These are phyloP conservation scores for Zoysia japonica DNA, from an alignment of 176 grass and related monocot species.

Conservation along the genomic window DNA sequence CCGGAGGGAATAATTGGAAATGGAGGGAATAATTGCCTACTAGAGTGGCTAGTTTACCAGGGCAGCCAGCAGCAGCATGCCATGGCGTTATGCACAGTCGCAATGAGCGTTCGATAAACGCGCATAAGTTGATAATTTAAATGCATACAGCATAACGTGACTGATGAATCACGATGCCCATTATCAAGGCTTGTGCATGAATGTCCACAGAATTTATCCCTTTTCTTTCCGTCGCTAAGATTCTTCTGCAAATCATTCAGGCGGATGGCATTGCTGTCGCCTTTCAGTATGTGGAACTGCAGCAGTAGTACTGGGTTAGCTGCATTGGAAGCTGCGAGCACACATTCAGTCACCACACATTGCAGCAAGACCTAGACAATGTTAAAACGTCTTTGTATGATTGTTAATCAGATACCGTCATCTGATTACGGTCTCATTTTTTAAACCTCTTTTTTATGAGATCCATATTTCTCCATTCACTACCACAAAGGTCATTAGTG, in stretches of 20 bases:
- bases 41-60: background rate
- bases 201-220: constrained; percentile 4
- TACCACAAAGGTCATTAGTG: no score
- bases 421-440: background rate
- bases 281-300: background rate
- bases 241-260: background rate
- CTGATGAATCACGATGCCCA: background rate
- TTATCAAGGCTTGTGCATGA: background rate
- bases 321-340: background rate
- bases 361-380: constrained; percentile 13
- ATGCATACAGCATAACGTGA: background rate
- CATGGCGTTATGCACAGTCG: background rate
- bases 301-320: background rate
- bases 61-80: background rate
- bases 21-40: background rate
- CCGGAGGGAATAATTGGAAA: no score
- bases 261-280: background rate
- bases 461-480: background rate
- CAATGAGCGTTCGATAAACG: background rate
- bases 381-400: background rate
- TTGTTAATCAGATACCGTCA: constrained; percentile 22
- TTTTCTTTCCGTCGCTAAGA: background rate
- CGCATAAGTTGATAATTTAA: background rate
- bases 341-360: constrained; percentile 30
- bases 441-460: background rate